Base-by-base conservation (phyloP, 2,329 filamentous ascomycete genomes). In the Emmonsiellopsis sp. region DNA sequence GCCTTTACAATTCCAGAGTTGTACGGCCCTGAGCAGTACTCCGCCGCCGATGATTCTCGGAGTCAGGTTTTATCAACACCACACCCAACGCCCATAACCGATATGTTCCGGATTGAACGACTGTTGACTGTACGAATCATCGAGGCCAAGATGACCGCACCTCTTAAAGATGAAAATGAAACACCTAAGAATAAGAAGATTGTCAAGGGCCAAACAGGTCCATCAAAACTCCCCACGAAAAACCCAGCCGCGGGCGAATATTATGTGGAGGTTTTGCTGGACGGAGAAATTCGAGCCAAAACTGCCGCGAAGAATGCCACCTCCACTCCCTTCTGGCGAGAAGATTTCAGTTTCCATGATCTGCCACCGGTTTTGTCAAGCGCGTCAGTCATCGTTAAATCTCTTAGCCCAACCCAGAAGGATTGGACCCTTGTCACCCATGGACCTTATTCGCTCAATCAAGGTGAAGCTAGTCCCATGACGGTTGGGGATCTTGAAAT, bases 1-100 rank as follows among this genome's bases (percentile, higher is more conserved):
- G 90, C 92, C 0, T 96, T 96, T 68, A 89, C 92, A 0, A 85
- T 95, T 45, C 92, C 93, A 0, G 90, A 96, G 62, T 78, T 97
- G 10, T 97, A 95, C 65, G 88, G 84, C 1, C 79, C 80, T n/a
- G 78, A 80, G 57, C 72, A 75, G 54, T 60, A 59, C 13, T 53
- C 62, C 8, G 51, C 59, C 34, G 57, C 65, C 53, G 66, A 82
- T 13, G 76, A 81, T 41, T 62, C 73, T 10, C 63, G 63, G 34
- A 57, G 62, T 16, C 62, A 66, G n/a, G 60, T 59, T 46, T 55
- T 65, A 9, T 55, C 61, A 20, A 58, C 62, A 38, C 58, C 66
- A 37, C 57, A 64, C 20, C 55, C 65, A 8, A 62, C 67, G 16
- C 65, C 73, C 7, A 75, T 72, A 5, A 70, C 73, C 41, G 81